Evolutionary conservation across 257 asterid genomes (phyloP).

Genomic region (Avicennia marina): DNA sequence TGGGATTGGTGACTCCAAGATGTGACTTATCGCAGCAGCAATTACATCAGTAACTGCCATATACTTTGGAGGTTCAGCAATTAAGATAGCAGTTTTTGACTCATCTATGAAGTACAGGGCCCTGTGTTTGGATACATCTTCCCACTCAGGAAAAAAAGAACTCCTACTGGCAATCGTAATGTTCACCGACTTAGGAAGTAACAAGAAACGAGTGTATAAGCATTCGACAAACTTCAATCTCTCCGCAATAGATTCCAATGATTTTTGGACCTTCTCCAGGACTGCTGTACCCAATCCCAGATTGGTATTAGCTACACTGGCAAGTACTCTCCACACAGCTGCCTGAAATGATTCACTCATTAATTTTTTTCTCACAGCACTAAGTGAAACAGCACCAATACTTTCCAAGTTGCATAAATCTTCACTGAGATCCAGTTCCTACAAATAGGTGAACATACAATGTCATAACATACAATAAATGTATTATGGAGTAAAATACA

Average conservation of each 20-base stretch:
- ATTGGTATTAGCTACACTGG: conserved; percentile 35
- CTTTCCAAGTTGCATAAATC: conserved; percentile 46
- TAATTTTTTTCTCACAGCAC: conserved; percentile 49
- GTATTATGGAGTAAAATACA: not conserved
- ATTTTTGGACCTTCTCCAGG: conserved; percentile 43
- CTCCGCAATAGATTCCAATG: conserved; percentile 58
- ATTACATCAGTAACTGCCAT: conserved; percentile 65
- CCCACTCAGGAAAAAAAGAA: conserved; percentile 78
- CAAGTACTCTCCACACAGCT: conserved; percentile 62
- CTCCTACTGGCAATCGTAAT: conserved; percentile 54
- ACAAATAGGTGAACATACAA: conserved; percentile 24
- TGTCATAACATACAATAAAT: not conserved
- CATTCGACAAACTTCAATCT: conserved; percentile 61
- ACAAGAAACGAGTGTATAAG: conserved; percentile 68
- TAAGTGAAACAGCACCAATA: conserved; percentile 57
- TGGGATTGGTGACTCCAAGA: conserved; percentile 67
- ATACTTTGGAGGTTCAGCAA: conserved; percentile 82
- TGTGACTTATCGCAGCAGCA: conserved; percentile 61
- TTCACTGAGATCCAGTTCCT: conserved; percentile 68
- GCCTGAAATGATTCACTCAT: conserved; percentile 70
- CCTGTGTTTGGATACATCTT: conserved; percentile 42
- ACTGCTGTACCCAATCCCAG: conserved; percentile 40
- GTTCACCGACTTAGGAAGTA: conserved; percentile 58
- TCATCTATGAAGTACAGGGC: conserved; percentile 73
- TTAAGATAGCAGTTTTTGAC: conserved; percentile 44